Evolutionary conservation across 345 rosid genomes (phyloP), one percentile per base, ranked within the genome.

Genomic region (Eutrema japonicum): DNA sequence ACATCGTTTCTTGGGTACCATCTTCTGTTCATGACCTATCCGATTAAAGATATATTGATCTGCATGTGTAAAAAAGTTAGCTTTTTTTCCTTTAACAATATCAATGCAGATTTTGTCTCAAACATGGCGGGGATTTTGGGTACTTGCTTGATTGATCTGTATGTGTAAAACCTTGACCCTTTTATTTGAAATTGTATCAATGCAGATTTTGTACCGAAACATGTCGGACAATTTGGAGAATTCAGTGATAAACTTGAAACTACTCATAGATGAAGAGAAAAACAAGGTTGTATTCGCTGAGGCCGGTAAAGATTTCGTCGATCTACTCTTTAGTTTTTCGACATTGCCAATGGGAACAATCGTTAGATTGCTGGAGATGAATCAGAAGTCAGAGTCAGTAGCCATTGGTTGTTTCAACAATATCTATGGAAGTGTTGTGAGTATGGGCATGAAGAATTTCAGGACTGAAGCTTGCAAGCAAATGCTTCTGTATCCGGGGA

Each of bases 291-390:
- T 72, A 2, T 72, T 61, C 36, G 69, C 69, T 5, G 76, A 62
- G 7, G 30, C 76, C 7, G 61, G 57, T 27, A 16, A 52, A 13
- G 62, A 72, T 12, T 50, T 72, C 22, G 76, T 61, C 0, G 76
- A 72, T 10, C 5, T 37, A 7, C 69, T 72, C 49, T 61, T 72
- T 10, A 62, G 69, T 8, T 27, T 72, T 37, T 30, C 42, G 30
- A 40, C 69, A 26, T 8, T 72, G 7, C 76, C 76, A 3, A 48
- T 72, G 38, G 76, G 76, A 27, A 61, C 76, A 7, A 51, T 72
- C 7, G 62, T 41, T 10, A 72, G 69, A 29, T 29, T 70, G 42
- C 2, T 59, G 1, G 43, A 41, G 22, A 57, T 41, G 27, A 18
- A 52, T 66, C 33, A 26, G 14, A 22, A 43, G 7, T 42, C 70